Evolutionary conservation across 1,284 basidiomycete genomes (phyloP), one percentile per base, ranked within the genome.

Genomic region (Leccinum pseudoinsigne): DNA sequence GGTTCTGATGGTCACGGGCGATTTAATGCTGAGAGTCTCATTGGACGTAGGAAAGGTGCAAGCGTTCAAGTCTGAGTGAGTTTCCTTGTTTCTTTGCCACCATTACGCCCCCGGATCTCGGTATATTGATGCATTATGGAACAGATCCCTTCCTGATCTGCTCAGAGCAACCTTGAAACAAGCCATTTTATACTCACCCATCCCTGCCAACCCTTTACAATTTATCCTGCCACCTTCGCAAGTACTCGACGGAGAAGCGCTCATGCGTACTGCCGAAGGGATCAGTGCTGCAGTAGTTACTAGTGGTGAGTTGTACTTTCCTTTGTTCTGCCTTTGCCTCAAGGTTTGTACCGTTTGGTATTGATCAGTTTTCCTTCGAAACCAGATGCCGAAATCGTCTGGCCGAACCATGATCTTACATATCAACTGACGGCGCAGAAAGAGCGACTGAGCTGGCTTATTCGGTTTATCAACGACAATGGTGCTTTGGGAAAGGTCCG

Each of bases 391-490:
- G 83, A 89, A 61, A 84, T 95, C 60, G 85, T 95, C 54, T 84
- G 86, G 11, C 81, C 85, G 4, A 90, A 90, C 64, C 87, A 92
- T 66, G 97, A 98, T 72, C 80, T 98, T 47, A 87, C 88, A 9
- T 81, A 86, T 1, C 95, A 97, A 71, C 79, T 99, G 63, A 83
- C 83, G 2, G 87, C 89, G 61, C 86, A 94, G 31, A 87, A 90
- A 66, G 86, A 87, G 53, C 83, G 93, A 51, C 80, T 97, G 16
- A 86, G 85, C 58, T 92, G 91, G 79, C 82, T 99, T 9, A 93
- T 97, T 69, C 81, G 82, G 18, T 97, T 96, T 74, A 90, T 99
- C 67, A 93, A 93, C 59, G 86, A 90, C 62, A 97, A 97, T 74
- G 88, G 85, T 0, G 88, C 88, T 3, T 79, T 96, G 31, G 80